Conservation (phyloP, 768 basidiomycete genomes). For the Tulasnella calospora region DNA sequence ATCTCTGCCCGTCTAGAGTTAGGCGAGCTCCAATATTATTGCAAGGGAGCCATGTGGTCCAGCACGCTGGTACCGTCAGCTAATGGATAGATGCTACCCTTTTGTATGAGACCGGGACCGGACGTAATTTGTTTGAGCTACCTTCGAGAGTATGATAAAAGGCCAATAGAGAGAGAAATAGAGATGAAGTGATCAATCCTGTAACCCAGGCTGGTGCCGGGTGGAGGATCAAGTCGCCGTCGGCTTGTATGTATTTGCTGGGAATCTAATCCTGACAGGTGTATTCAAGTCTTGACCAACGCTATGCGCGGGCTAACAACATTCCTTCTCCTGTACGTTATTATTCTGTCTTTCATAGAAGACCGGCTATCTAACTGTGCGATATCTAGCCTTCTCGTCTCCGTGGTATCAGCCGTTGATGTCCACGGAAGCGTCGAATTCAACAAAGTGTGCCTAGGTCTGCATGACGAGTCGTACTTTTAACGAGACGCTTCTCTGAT, state of each 20-base stretch:
- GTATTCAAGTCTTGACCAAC: neutral
- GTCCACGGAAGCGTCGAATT: slow-evolving; percentile 12
- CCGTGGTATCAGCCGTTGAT: slow-evolving; percentile 6
- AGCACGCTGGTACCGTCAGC: no score
- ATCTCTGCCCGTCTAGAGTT: no score
- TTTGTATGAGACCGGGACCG: no score
- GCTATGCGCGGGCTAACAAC: neutral
- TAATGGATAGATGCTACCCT: no score
- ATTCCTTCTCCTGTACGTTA: neutral
- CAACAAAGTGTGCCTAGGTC: slow-evolving; percentile 16
- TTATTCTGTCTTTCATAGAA: neutral
- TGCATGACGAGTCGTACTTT: neutral
- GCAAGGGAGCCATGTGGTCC: no score
- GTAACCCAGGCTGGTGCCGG: no score
- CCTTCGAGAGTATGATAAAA: no score
- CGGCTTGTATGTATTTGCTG: neutral
- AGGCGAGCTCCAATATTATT: no score
- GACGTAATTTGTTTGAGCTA: no score
- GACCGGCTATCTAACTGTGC: neutral
- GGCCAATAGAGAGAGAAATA: no score
- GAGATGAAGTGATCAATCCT: no score
- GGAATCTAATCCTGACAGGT: neutral
- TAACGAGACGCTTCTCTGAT: neutral
- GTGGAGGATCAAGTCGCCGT: neutral
- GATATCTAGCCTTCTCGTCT: neutral